A percentile compares a stretch with the other conserved stretches of the same genome.
These are phyloP conservation scores for Mycena galopus DNA, from an alignment of 768 basidiomycete species.

Conservation along the genomic window DNA sequence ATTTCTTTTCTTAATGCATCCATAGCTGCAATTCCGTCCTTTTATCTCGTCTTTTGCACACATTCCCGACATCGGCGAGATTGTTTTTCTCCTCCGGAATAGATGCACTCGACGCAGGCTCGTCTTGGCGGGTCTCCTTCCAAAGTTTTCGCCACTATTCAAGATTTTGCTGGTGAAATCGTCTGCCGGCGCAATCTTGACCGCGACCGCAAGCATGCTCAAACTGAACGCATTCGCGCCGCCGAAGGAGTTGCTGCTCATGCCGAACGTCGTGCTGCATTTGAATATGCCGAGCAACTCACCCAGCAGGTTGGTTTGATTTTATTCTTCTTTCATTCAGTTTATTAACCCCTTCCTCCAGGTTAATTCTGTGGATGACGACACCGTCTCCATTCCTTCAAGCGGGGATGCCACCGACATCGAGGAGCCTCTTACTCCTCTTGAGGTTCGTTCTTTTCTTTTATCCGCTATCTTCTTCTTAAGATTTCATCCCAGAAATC, in stretches of 20 bases:
- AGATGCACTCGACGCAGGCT: background rate
- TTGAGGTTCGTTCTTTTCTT: background rate
- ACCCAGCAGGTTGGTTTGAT: background rate
- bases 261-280: background rate
- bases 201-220: slow-evolving; percentile 1
- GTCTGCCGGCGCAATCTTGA: background rate
- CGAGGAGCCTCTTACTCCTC: background rate
- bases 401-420: background rate
- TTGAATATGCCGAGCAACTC: background rate
- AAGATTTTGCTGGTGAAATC: slow-evolving; percentile 9
- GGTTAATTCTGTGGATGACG: background rate
- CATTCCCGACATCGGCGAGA: background rate
- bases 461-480: background rate
- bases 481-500: background rate
- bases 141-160: background rate
- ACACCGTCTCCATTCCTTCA: background rate
- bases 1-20: background rate
- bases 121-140: background rate
- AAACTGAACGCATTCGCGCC: background rate
- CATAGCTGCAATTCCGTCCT: background rate
- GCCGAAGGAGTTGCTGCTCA: background rate
- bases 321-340: too few relatives aligned
- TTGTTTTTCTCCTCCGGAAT: background rate
- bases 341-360: background rate
- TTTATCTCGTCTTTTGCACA: slow-evolving; percentile 1